Evolutionary conservation across 768 basidiomycete species (phyloP).

Genomic region (Hemileccinum rubropunctum): DNA sequence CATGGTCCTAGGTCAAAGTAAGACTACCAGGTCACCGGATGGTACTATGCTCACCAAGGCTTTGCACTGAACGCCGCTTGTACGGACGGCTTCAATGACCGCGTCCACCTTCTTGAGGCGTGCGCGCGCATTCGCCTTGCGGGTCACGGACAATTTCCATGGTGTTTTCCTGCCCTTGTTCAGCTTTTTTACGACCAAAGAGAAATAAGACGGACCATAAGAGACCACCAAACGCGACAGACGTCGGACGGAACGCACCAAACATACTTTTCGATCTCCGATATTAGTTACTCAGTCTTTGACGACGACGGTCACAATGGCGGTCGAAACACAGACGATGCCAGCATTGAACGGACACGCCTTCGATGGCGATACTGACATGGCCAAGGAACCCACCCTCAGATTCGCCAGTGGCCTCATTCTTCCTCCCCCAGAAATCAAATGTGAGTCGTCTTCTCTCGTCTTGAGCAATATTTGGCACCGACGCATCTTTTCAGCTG

Average conservation of each 20-base stretch:
- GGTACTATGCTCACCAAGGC: slow-evolving; percentile 59
- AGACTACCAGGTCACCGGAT: neutral
- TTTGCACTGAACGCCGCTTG: slow-evolving; percentile 75
- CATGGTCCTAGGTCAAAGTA: slow-evolving; percentile 51
- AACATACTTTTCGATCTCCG: slow-evolving; percentile 59
- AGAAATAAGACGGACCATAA: slow-evolving; percentile 58
- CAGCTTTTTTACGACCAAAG: neutral
- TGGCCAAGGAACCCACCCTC: slow-evolving; percentile 35
- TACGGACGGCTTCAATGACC: slow-evolving; percentile 84
- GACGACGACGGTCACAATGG: slow-evolving; percentile 38
- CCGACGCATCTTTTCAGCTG: slow-evolving; percentile 47
- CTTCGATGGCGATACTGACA: slow-evolving; percentile 41
- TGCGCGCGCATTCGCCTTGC: slow-evolving; percentile 88
- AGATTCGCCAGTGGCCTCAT: slow-evolving; percentile 85
- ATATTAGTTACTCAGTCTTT: slow-evolving; percentile 14
- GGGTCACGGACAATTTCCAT: slow-evolving; percentile 86
- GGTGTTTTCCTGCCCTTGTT: slow-evolving; percentile 76
- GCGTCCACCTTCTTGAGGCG: slow-evolving; percentile 91
- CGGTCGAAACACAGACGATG: slow-evolving; percentile 42
- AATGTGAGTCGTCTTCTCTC: slow-evolving; percentile 49
- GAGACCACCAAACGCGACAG: slow-evolving; percentile 69
- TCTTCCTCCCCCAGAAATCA: slow-evolving; percentile 94
- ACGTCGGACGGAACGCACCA: slow-evolving; percentile 77
- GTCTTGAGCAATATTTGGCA: neutral
- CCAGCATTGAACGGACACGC: slow-evolving; percentile 39